phyloP scores from a whole-genome alignment of 2,329 filamentous ascomycete species.

The Talaromyces sp. region DNA sequence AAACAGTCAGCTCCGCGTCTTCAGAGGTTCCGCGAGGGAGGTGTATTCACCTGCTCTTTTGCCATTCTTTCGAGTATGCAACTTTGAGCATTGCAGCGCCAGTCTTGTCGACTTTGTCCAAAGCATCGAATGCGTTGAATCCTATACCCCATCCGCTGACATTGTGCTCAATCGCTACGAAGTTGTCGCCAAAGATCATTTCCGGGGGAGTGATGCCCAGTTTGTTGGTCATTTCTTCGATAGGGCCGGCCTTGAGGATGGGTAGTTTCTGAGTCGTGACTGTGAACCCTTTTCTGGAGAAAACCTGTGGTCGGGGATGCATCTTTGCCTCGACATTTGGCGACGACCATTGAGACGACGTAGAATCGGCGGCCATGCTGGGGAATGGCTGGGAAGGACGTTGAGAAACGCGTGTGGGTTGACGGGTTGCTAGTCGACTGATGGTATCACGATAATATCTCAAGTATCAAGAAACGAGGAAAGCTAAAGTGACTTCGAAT shows the following conservation, averaged over 20 bases:
- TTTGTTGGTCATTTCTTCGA: constrained; percentile 73
- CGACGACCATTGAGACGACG: not conserved
- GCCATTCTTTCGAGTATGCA: constrained; percentile 86
- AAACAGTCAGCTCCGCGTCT: constrained; percentile 17
- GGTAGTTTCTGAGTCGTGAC: constrained; percentile 84
- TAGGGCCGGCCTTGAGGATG: constrained; percentile 86
- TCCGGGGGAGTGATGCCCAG: constrained; percentile 87
- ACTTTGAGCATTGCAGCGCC: constrained; percentile 87
- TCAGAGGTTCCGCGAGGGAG: not conserved
- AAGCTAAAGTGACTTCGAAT: not conserved
- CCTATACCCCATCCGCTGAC: constrained; percentile 69
- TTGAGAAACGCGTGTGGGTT: not conserved
- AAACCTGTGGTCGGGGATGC: constrained; percentile 47
- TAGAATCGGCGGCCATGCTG: not conserved
- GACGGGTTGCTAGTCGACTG: not conserved
- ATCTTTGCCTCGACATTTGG: constrained; percentile 1
- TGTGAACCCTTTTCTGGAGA: constrained; percentile 62
- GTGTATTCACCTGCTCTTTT: constrained; percentile 53
- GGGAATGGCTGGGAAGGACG: not conserved
- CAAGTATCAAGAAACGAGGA: not conserved
- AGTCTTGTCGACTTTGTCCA: constrained; percentile 92
- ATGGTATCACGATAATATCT: not conserved
- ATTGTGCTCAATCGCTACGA: constrained; percentile 68
- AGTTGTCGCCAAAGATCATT: constrained; percentile 99
- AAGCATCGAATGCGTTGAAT: constrained; percentile 81